These are phyloP conservation scores for Cyberlindnera euphorbiae DNA, from an alignment of 805 yeast genomes.

Conservation along the genomic window DNA sequence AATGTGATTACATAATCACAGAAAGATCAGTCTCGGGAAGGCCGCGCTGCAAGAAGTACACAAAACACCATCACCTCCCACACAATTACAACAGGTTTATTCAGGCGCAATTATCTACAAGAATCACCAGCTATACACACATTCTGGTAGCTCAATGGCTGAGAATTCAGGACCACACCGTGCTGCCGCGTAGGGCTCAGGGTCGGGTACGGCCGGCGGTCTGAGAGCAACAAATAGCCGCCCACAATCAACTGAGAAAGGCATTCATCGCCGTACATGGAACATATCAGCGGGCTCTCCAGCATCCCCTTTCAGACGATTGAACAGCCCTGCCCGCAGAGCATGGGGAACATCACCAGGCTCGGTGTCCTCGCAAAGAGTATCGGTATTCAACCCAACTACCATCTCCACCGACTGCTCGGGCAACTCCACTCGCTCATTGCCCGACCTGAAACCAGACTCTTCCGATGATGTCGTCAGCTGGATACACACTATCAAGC, in stretches of 20 bases:
- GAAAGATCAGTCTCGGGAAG: no score
- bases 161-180: not conserved
- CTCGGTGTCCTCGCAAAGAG: not conserved
- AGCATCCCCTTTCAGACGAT: conserved; percentile 24
- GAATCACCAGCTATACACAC: not conserved
- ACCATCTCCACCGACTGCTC: no score
- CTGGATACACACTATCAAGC: conserved; percentile 34
- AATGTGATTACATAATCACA: no score
- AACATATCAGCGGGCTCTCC: conserved; percentile 16
- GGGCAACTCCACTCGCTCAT: conserved; percentile 1
- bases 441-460: not conserved
- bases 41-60: no score
- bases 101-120: not conserved
- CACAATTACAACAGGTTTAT: no score
- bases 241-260: conserved; percentile 1
- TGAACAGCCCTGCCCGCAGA: conserved; percentile 11
- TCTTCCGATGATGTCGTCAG: conserved; percentile 21
- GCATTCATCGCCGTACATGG: conserved; percentile 20
- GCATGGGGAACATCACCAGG: conserved; percentile 2
- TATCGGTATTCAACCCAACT: no score
- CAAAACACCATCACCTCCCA: not conserved
- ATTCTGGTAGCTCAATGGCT: not conserved
- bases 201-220: no score
- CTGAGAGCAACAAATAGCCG: not conserved
- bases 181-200: no score